Evolutionary conservation across 2,329 filamentous ascomycete species (phyloP), one percentile per base, ranked within the genome.

Genomic region (Talaromyces amestolkiae): DNA sequence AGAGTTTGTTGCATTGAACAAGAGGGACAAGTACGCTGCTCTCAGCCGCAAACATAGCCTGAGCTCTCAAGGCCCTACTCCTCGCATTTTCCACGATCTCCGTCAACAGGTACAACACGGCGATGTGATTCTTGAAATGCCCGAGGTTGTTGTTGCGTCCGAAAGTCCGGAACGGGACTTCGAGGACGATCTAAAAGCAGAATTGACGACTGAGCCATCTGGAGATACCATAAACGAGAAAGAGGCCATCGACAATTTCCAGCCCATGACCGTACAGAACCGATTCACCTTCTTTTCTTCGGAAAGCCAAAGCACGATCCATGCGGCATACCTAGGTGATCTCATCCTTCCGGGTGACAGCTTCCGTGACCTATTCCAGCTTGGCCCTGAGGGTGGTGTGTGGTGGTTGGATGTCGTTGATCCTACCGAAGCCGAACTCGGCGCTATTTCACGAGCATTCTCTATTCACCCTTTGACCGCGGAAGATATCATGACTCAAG

Each of bases 351-450:
- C 93, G 2, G 94, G 93, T 9, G 95, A 97, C 76, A 91, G 90
- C 65, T 91, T 98, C 72, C 89, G 92, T 37, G 92, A 93, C 65
- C 86, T 99, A 11, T 99, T 99, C 75, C 87, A 89, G 70, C 83
- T 88, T 41, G 86, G 85, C 39, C 83, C 84, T 1, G 84, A 87
- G 39, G 85, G 93, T 71, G 94, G 94, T 72, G 93, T 97, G n/a
- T 99, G 94, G 93, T 99, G 95, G 95, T 84, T 99, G 60, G 96
- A 99, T 73, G 90, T 97, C 76, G 90, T 94, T 75, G 92, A 91
- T 70, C 92, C 94, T 1, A 93, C 90, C 0, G 91, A 93, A 73
- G 93, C 94, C 66, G 95, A 98, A 76, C 88, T 97, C 22, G 88
- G 89, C 51, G 89, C 89, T 35, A 89, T 99, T 68, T 96, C 92